Evolutionary conservation across 371 early-diverging fungal genomes (phyloP).

Genomic region (Apophysomyces variabilis): DNA sequence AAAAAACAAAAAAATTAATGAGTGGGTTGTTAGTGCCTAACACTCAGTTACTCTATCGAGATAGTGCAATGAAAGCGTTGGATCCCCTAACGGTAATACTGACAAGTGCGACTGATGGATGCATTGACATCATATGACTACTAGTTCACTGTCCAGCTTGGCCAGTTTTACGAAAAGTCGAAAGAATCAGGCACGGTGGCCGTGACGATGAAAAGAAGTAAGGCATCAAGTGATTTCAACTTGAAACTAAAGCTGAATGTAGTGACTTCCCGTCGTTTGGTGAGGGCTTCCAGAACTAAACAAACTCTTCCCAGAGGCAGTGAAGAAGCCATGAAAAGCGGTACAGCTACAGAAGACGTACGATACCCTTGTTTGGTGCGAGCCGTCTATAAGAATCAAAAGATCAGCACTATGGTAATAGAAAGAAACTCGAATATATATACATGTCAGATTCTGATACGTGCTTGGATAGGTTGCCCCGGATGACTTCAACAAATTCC

Average conservation of each 20-base stretch:
- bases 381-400: constrained; percentile 41
- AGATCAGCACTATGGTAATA: constrained; percentile 50
- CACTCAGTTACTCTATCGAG: background rate
- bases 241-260: background rate
- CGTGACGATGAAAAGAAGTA: constrained; percentile 58
- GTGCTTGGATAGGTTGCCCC: constrained; percentile 34
- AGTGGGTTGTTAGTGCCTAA: background rate
- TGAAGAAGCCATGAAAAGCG: constrained; percentile 25
- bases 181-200: constrained; percentile 44
- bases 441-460: background rate
- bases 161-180: constrained; percentile 46
- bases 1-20: background rate
- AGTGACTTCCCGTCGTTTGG: constrained; percentile 45
- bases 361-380: constrained; percentile 47
- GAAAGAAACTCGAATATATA: background rate
- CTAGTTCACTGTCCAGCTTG: constrained; percentile 55
- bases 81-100: constrained; percentile 40
- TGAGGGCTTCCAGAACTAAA: constrained; percentile 29
- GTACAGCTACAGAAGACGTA: constrained; percentile 20
- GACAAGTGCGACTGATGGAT: background rate
- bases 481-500: constrained; percentile 46
- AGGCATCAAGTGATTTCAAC: background rate
- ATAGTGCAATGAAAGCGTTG: constrained; percentile 38
- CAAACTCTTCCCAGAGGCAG: constrained; percentile 44
- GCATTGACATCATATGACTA: background rate